Conservation (phyloP, 768 basidiomycete species). For the Boletus sensibilis region DNA sequence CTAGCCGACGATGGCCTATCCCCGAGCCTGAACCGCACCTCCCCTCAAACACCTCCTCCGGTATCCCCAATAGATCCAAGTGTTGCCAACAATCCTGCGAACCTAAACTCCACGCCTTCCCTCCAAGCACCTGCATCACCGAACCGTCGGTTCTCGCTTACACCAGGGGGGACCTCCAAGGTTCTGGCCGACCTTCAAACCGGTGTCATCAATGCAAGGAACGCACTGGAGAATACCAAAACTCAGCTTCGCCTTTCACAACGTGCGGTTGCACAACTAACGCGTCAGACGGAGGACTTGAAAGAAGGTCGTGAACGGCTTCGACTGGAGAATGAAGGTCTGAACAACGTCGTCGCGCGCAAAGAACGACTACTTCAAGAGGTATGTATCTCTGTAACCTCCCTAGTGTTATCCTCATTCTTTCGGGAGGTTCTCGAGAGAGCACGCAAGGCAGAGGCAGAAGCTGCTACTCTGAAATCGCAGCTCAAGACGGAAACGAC, state of each 20-base stretch:
- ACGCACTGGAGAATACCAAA: slow-evolving; percentile 85
- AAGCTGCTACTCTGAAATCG: slow-evolving; percentile 62
- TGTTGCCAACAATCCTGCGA: slow-evolving; percentile 21
- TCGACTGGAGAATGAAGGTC: slow-evolving; percentile 79
- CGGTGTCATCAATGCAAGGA: slow-evolving; percentile 74
- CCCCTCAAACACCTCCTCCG: slow-evolving; percentile 31
- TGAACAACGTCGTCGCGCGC: slow-evolving; percentile 84
- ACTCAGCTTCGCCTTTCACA: slow-evolving; percentile 78
- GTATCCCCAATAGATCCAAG: slow-evolving; percentile 38
- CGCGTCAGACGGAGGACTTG: slow-evolving; percentile 82
- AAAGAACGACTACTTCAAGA: slow-evolving; percentile 88
- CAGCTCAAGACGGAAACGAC: slow-evolving; percentile 74
- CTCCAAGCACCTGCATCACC: slow-evolving; percentile 48
- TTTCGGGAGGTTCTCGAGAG: slow-evolving; percentile 66
- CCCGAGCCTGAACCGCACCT: slow-evolving; percentile 33
- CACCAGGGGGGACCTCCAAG: slow-evolving; percentile 80
- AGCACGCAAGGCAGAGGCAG: slow-evolving; percentile 82
- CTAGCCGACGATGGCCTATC: slow-evolving; percentile 70
- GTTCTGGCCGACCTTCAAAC: slow-evolving; percentile 86
- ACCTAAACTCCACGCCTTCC: slow-evolving; percentile 37
- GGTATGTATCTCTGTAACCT: slow-evolving; percentile 39
- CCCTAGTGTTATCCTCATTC: neutral
- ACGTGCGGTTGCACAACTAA: slow-evolving; percentile 78
- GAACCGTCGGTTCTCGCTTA: slow-evolving; percentile 58
- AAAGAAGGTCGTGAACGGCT: slow-evolving; percentile 85